These are phyloP conservation scores for Juglanconis sp. DNA, from an alignment of 2,329 filamentous ascomycete genomes.

Conservation along the genomic window DNA sequence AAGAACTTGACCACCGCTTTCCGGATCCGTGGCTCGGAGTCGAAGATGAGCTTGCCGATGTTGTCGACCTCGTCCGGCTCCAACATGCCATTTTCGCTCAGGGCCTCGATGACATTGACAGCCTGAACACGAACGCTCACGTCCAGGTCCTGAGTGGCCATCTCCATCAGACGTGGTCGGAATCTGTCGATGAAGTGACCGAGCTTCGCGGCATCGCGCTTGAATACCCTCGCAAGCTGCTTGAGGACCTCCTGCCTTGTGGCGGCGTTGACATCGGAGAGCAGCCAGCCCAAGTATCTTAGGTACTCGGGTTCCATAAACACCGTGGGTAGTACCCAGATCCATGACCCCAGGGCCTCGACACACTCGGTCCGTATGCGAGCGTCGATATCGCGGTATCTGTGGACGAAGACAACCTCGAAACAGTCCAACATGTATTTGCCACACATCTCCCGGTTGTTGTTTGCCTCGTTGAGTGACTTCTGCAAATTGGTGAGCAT, in stretches of 20 bases:
- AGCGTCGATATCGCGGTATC: slow-evolving; percentile 90
- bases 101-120: slow-evolving; percentile 75
- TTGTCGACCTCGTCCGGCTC: slow-evolving; percentile 89
- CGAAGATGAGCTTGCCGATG: slow-evolving; percentile 84
- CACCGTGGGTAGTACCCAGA: slow-evolving; percentile 74
- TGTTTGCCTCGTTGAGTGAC: slow-evolving; percentile 66
- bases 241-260: slow-evolving; percentile 83
- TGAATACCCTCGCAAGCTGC: slow-evolving; percentile 77
- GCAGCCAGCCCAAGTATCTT: slow-evolving; percentile 91
- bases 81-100: slow-evolving; percentile 80
- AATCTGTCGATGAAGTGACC: slow-evolving; percentile 94
- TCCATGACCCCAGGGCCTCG: slow-evolving; percentile 83
- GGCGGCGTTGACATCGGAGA: slow-evolving; percentile 73
- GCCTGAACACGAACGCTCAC: slow-evolving; percentile 74
- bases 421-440: slow-evolving; percentile 80
- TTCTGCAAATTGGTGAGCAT: slow-evolving; percentile 71
- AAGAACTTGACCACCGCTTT: slow-evolving; percentile 92
- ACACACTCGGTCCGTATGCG: slow-evolving; percentile 87
- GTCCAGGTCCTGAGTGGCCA: slow-evolving; percentile 84
- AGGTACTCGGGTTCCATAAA: slow-evolving; percentile 91
- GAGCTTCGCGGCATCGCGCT: slow-evolving; percentile 75
- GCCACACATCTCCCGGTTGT: slow-evolving; percentile 67
- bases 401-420: slow-evolving; percentile 88
- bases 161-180: slow-evolving; percentile 81
- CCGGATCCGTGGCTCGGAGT: slow-evolving; percentile 77